Percentiles rank a stretch among this genome's conserved stretches.
These are phyloP conservation scores for Hymenoscyphus fructigenus DNA, from an alignment of 2,329 filamentous ascomycete genomes.

Conservation along the genomic window DNA sequence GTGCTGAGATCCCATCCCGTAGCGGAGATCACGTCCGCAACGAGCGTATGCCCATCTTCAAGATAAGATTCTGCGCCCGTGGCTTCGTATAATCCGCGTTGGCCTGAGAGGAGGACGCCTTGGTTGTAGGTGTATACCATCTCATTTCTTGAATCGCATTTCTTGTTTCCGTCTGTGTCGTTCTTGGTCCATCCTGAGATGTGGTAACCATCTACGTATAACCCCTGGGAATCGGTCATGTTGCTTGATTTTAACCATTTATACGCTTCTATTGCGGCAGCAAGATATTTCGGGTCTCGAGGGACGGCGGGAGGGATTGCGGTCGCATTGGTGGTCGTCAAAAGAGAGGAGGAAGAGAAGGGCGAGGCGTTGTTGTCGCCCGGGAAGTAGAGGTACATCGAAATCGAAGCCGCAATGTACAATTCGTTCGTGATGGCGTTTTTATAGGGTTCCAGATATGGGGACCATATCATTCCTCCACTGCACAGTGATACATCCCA, in stretches of 20 bases:
- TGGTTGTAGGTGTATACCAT: slow-evolving; percentile 98
- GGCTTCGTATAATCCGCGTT: slow-evolving; percentile 75
- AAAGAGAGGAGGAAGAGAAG: slow-evolving; percentile 42
- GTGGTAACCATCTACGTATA: slow-evolving; percentile 89
- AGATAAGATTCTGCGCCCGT: slow-evolving; percentile 73
- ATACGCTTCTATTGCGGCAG: slow-evolving; percentile 75
- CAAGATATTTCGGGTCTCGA: slow-evolving; percentile 62
- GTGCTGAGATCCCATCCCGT: slow-evolving; percentile 68
- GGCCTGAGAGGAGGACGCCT: slow-evolving; percentile 80
- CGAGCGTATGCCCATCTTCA: slow-evolving; percentile 73
- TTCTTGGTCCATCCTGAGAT: slow-evolving; percentile 62
- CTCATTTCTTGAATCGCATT: slow-evolving; percentile 78
- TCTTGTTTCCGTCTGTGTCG: slow-evolving; percentile 56
- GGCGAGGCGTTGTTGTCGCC: slow-evolving; percentile 74
- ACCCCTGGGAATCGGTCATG: slow-evolving; percentile 74
- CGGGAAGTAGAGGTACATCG: slow-evolving; percentile 88
- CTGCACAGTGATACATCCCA: slow-evolving; percentile 81
- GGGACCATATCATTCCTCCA: slow-evolving; percentile 92
- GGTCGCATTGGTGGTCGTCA: neutral
- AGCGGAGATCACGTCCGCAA: slow-evolving; percentile 71
- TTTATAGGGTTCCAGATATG: slow-evolving; percentile 78
- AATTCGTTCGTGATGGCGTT: slow-evolving; percentile 96
- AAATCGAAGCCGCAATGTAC: slow-evolving; percentile 78
- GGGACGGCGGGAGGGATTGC: slow-evolving; percentile 25
- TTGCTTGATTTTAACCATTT: slow-evolving; percentile 75